Evolutionary conservation across 139 green algal genomes (phyloP).

Genomic region (Tetraselmis striata): DNA sequence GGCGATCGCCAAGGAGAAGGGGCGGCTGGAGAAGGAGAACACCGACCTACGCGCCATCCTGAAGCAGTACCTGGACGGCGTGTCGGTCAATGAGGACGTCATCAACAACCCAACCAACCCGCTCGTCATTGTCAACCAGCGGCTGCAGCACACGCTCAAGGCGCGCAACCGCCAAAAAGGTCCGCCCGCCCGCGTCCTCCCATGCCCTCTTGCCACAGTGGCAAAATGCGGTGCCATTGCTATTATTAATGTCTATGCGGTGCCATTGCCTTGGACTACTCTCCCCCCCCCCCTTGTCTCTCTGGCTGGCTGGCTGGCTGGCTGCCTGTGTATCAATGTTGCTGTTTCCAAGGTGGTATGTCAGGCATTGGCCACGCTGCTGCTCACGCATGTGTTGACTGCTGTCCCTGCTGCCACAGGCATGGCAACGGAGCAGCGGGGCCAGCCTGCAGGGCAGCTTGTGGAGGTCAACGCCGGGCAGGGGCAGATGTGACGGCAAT

Average conservation of each 20-base stretch:
- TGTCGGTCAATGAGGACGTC: conserved; percentile 66
- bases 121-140: conserved; percentile 78
- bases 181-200: too few species aligned
- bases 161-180: not conserved
- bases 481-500: not conserved
- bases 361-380: too few species aligned
- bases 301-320: too few species aligned
- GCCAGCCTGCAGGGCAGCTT: not conserved
- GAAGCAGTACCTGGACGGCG: conserved; percentile 68
- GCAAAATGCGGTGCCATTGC: too few species aligned
- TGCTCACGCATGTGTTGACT: too few species aligned
- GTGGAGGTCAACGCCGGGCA: not conserved
- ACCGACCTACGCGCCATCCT: conserved; percentile 59
- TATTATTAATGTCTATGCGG: too few species aligned
- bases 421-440: not conserved
- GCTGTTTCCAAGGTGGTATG: too few species aligned
- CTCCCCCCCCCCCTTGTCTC: too few species aligned
- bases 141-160: conserved; percentile 42
- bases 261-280: too few species aligned
- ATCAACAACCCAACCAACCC: conserved; percentile 79
- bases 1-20: conserved; percentile 60
- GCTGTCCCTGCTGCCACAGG: too few species aligned
- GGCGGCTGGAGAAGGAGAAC: conserved; percentile 71
- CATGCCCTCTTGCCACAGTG: too few species aligned
- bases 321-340: too few species aligned